Evolutionary conservation across 2,329 filamentous ascomycete species (phyloP).

Genomic region (Pezicula radicicola): DNA sequence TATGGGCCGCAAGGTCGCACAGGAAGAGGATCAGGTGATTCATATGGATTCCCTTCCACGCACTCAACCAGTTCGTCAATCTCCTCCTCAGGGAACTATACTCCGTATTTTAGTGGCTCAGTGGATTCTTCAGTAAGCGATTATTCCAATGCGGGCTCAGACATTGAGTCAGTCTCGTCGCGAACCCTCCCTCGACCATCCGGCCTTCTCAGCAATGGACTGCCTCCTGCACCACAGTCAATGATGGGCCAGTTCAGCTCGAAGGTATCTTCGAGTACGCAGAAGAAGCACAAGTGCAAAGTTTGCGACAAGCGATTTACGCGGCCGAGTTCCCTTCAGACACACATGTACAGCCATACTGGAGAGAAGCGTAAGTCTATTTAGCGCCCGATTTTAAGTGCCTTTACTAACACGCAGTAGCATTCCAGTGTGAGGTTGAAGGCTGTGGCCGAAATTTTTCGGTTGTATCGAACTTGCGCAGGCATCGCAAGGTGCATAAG

Average conservation of each 20-base stretch:
- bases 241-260: constrained; percentile 99
- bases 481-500: constrained; percentile 96
- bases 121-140: constrained; percentile 84
- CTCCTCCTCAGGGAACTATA: constrained; percentile 78
- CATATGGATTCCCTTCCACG: constrained; percentile 85
- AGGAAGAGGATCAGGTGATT: constrained; percentile 72
- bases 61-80: constrained; percentile 89
- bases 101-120: constrained; percentile 80
- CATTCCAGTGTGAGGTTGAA: constrained; percentile 91
- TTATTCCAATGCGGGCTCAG: constrained; percentile 85
- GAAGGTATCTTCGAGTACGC: constrained; percentile 90
- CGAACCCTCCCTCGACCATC: constrained; percentile 81
- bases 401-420: constrained; percentile 42
- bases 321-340: constrained; percentile 88
- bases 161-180: constrained; percentile 77
- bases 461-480: constrained; percentile 90
- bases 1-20: constrained; percentile 65
- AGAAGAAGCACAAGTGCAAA: constrained; percentile 99
- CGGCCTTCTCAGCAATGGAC: constrained; percentile 58
- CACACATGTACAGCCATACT: constrained; percentile 98
- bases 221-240: constrained; percentile 80
- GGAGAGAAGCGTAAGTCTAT: constrained; percentile 85
- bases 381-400: neutral
- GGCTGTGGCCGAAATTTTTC: constrained; percentile 96
- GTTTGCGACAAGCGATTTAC: constrained; percentile 98